Evolutionary conservation across 2,329 filamentous ascomycete genomes (phyloP).

Genomic region (Nigrograna mackinnonii): DNA sequence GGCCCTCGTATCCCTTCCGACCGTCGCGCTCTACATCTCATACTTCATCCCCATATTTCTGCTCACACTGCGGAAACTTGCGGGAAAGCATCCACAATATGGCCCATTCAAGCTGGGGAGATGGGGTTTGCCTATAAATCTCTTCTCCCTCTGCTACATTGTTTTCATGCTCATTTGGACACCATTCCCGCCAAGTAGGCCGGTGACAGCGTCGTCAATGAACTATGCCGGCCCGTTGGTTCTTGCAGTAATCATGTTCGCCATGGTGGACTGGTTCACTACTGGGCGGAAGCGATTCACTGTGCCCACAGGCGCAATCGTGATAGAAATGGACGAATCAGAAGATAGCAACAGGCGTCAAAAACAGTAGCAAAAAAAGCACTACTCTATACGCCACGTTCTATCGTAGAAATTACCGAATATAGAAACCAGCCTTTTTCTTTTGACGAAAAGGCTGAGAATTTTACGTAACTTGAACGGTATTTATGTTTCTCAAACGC

Average conservation of each 20-base stretch:
- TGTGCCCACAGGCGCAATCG: neutral
- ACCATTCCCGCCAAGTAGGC: neutral
- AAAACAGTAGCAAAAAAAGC: no score
- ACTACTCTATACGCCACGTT: no score
- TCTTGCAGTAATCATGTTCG: neutral
- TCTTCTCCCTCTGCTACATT: neutral
- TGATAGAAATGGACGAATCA: neutral
- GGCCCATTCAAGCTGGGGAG: neutral
- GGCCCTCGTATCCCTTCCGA: conserved; percentile 9
- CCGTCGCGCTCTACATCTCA: neutral
- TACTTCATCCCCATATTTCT: neutral
- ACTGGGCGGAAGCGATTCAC: neutral
- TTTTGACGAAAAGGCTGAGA: no score
- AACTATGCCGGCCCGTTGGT: neutral
- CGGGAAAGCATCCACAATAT: neutral
- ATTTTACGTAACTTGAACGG: no score
- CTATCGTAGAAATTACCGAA: no score
- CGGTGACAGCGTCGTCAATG: neutral
- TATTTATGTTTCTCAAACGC: no score
- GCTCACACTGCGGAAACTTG: neutral
- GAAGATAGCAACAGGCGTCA: no score
- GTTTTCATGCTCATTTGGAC: neutral
- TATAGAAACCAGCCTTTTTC: no score
- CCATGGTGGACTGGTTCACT: neutral
- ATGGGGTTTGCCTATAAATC: neutral